Evolutionary conservation across 2,329 filamentous ascomycete genomes (phyloP).

Genomic region (Ophiostoma fasciatum): DNA sequence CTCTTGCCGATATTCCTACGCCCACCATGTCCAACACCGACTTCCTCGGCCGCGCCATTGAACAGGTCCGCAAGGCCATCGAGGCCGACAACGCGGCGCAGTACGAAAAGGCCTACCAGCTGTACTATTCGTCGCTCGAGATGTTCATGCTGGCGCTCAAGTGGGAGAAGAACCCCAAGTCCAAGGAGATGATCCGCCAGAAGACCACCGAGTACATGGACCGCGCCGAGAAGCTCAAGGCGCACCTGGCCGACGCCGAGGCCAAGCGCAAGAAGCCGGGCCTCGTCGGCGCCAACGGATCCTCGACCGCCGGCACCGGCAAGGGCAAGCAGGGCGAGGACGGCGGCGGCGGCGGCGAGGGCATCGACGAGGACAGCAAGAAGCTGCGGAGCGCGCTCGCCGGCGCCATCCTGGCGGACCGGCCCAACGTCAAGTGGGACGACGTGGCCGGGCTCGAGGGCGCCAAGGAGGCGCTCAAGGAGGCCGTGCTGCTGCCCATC

Average conservation of each 20-base stretch:
- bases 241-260: conserved; percentile 65
- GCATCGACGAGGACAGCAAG: conserved; percentile 77
- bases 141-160: conserved; percentile 98
- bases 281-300: conserved; percentile 58
- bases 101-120: conserved; percentile 92
- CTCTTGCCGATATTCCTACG: no score
- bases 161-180: conserved; percentile 98
- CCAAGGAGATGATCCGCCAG: conserved; percentile 91
- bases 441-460: conserved; percentile 89
- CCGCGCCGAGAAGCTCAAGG: conserved; percentile 93
- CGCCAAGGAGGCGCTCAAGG: conserved; percentile 93
- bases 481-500: conserved; percentile 93
- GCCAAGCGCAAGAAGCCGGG: conserved; percentile 55
- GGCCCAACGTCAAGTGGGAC: conserved; percentile 95
- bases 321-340: conserved; percentile 39
- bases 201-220: conserved; percentile 98
- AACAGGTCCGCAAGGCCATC: conserved; percentile 94
- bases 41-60: conserved; percentile 92
- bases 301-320: conserved; percentile 45
- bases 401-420: conserved; percentile 85
- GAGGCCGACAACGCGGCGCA: conserved; percentile 89
- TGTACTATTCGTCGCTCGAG: conserved; percentile 91
- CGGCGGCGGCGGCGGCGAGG: conserved; percentile 53
- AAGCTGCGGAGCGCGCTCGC: conserved; percentile 84
- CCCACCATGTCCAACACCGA: conserved; percentile 81